phyloP scores from a whole-genome alignment of 805 yeast species.

The Maudiozyma barnettii region DNA sequence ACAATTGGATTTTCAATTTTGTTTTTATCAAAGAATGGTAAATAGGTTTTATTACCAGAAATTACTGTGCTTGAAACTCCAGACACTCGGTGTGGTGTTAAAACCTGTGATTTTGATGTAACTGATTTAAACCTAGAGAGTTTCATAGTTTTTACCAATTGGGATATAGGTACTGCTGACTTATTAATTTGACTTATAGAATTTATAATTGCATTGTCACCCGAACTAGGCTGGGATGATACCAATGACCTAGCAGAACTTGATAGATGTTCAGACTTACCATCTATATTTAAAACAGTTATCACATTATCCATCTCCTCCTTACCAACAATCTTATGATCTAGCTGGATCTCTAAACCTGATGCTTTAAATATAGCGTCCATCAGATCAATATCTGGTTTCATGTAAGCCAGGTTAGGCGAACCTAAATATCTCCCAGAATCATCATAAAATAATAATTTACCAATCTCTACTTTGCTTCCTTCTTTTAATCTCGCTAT shows the following conservation, averaged over 20 bases:
- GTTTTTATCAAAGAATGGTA: conserved; percentile 34
- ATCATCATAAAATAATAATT: conserved; percentile 21
- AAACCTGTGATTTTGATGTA: background rate
- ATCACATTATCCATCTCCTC: conserved; percentile 10
- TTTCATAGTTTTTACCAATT: background rate
- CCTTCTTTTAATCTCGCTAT: conserved; percentile 18
- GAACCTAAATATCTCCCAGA: conserved; percentile 26
- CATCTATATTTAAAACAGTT: background rate
- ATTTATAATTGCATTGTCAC: background rate
- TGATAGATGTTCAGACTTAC: background rate
- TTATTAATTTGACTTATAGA: background rate
- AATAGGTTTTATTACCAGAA: background rate
- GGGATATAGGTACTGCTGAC: background rate
- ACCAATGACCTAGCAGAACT: background rate
- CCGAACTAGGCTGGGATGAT: background rate
- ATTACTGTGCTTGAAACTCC: background rate
- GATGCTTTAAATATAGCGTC: conserved; percentile 45
- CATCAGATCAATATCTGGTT: conserved; percentile 12
- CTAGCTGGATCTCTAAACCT: conserved; percentile 53
- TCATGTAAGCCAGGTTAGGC: conserved; percentile 10
- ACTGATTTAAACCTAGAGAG: background rate
- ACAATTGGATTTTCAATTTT: conserved; percentile 32
- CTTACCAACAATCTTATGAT: conserved; percentile 32
- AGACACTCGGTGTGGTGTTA: background rate
- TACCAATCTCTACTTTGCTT: conserved; percentile 6